These are phyloP conservation scores for Aaosphaeria arxii DNA, from an alignment of 2,329 filamentous ascomycete species.

Conservation along the genomic window DNA sequence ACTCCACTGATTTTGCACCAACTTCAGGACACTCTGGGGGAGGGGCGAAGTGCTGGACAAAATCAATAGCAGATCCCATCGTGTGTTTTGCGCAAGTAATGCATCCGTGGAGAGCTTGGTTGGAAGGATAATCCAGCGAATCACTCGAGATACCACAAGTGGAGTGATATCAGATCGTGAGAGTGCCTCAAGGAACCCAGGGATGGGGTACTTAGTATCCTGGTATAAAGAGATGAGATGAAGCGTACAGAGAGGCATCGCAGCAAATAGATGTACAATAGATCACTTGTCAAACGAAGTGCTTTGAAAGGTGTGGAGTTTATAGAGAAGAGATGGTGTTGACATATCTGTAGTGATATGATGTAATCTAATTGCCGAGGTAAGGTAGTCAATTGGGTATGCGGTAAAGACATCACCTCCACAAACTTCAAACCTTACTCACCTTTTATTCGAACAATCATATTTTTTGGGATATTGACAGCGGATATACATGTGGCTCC, in stretches of 20 bases:
- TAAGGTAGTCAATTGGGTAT: too few species aligned
- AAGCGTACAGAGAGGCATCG: constrained; percentile 51
- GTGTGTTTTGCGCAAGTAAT: constrained; percentile 40
- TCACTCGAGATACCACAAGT: constrained; percentile 42
- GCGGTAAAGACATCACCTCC: too few species aligned
- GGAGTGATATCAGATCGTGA: constrained; percentile 33
- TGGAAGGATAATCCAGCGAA: constrained; percentile 52
- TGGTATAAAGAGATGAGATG: constrained; percentile 44
- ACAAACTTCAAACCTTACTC: too few species aligned
- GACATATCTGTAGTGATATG: not conserved
- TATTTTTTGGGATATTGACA: too few species aligned
- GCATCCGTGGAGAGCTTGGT: constrained; percentile 39
- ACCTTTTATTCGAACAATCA: too few species aligned
- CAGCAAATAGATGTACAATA: not conserved
- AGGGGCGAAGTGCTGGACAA: constrained; percentile 28
- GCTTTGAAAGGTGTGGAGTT: not conserved
- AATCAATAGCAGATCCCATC: constrained; percentile 51
- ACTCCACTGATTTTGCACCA: constrained; percentile 32
- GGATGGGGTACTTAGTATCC: constrained; percentile 28
- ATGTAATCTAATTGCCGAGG: not conserved
- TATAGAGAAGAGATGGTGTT: not conserved
- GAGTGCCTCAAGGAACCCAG: constrained; percentile 42
- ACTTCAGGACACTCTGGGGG: constrained; percentile 16
- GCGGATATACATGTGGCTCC: too few species aligned
- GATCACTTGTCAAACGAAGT: not conserved